Conservation (phyloP, 208 protist species). For the Acanthamoeba quina region DNA sequence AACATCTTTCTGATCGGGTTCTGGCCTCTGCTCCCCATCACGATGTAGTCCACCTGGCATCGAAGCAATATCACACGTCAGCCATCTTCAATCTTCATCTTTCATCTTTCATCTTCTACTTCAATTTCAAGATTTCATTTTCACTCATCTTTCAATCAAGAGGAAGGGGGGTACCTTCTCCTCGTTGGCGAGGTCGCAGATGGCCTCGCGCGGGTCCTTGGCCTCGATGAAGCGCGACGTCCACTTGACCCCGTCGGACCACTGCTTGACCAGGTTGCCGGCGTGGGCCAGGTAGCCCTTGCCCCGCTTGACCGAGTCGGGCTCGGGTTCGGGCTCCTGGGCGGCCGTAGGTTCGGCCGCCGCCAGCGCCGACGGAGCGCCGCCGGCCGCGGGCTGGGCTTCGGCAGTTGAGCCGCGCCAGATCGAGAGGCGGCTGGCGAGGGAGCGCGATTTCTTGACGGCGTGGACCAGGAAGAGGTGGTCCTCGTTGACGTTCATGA, state of each 20-base stretch:
- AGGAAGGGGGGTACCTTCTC: background rate
- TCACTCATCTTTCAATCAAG: too few relatives aligned
- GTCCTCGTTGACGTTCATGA: background rate
- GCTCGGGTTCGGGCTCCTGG: background rate
- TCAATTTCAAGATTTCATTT: too few relatives aligned
- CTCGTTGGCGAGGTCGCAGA: constrained; percentile 20
- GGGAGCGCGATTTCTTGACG: constrained; percentile 13
- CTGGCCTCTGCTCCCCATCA: constrained; percentile 22
- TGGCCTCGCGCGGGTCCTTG: constrained; percentile 23
- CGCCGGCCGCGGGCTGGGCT: background rate
- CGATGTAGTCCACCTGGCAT: constrained; percentile 14
- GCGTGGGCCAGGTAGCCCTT: constrained; percentile 39
- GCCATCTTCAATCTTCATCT: background rate
- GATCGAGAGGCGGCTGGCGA: background rate
- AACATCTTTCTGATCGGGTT: background rate
- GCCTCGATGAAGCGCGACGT: background rate
- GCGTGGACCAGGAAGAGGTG: constrained; percentile 6
- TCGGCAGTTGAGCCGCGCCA: background rate
- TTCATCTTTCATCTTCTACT: background rate
- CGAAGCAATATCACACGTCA: background rate
- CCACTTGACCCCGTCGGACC: constrained; percentile 25
- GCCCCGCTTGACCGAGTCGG: constrained; percentile 2
- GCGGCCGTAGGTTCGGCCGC: background rate
- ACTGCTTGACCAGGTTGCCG: constrained; percentile 19
- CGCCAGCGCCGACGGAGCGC: too few relatives aligned